phyloP scores from a whole-genome alignment of 2,329 filamentous ascomycete species.

The Colletotrichum eleusines region DNA sequence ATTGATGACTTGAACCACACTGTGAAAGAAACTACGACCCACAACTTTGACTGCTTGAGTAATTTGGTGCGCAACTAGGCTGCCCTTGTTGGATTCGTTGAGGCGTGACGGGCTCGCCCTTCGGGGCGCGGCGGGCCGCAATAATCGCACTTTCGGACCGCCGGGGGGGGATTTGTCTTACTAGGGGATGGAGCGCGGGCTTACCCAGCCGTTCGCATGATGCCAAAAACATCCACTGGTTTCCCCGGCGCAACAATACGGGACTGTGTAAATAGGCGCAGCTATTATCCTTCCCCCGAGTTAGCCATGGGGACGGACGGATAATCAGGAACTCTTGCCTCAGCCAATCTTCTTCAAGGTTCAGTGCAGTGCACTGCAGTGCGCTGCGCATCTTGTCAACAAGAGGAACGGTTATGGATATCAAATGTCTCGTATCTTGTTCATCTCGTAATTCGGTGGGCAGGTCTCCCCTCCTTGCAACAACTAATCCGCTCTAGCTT shows the following conservation, averaged over 20 bases:
- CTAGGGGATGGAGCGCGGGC: background rate
- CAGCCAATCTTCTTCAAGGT: background rate
- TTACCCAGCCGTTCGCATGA: background rate
- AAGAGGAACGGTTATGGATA: conserved; percentile 9
- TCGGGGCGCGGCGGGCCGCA: conserved; percentile 10
- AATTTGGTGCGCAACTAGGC: too few species aligned
- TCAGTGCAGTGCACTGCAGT: background rate
- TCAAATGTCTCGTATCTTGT: conserved; percentile 19
- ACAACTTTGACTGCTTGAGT: background rate
- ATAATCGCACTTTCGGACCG: background rate
- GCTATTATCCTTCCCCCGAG: background rate
- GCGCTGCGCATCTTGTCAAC: background rate
- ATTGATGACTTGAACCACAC: conserved; percentile 30
- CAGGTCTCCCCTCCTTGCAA: background rate
- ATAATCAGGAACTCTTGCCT: background rate
- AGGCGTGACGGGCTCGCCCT: background rate
- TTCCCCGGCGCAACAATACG: background rate
- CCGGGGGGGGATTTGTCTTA: background rate
- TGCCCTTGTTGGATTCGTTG: background rate
- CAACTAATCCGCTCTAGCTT: conserved; percentile 22
- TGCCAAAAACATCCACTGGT: background rate
- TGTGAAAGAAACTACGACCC: background rate
- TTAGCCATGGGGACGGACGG: background rate
- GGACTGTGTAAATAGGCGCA: background rate
- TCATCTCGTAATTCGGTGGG: conserved; percentile 8